phyloP scores from a whole-genome alignment of 306 rosid species.

The Chamaecrista fasciculata region DNA sequence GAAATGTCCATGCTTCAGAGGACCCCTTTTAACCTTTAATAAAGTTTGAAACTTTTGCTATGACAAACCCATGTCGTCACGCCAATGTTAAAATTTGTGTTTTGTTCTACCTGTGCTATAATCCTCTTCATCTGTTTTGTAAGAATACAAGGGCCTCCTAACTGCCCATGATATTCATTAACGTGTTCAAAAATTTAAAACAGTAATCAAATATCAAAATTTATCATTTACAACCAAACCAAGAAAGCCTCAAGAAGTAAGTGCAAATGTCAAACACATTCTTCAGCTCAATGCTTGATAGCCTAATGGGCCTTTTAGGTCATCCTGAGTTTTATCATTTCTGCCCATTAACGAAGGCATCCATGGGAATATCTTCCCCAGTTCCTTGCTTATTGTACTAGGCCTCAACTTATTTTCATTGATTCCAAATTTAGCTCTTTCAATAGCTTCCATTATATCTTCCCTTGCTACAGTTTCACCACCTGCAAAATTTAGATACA shows the following conservation, averaged over 20 bases:
- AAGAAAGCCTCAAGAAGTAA: slow-evolving; percentile 3
- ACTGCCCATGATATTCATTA: neutral
- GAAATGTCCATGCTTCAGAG: too few relatives aligned
- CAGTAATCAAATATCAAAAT: too few relatives aligned
- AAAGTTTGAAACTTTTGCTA: neutral
- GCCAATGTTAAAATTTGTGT: neutral
- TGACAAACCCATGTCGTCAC: neutral
- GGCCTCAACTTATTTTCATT: slow-evolving; percentile 57
- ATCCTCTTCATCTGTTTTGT: neutral
- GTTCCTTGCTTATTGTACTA: slow-evolving; percentile 64
- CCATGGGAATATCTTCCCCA: slow-evolving; percentile 83
- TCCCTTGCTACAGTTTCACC: slow-evolving; percentile 77
- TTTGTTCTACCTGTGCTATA: slow-evolving; percentile 5
- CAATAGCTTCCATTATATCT: slow-evolving; percentile 90
- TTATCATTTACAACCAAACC: slow-evolving; percentile 7
- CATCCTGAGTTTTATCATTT: slow-evolving; percentile 49
- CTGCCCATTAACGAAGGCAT: slow-evolving; percentile 73
- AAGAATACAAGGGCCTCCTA: neutral
- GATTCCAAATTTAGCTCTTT: slow-evolving; percentile 90
- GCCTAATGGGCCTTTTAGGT: slow-evolving; percentile 67
- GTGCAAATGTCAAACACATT: slow-evolving; percentile 18
- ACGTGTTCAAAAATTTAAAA: neutral
- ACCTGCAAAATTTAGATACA: slow-evolving; percentile 45
- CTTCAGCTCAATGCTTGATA: slow-evolving; percentile 74
- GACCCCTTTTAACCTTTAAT: neutral